phyloP scores from a whole-genome alignment of 352 stramenopile genomes.

The Vaucheria bursata region DNA sequence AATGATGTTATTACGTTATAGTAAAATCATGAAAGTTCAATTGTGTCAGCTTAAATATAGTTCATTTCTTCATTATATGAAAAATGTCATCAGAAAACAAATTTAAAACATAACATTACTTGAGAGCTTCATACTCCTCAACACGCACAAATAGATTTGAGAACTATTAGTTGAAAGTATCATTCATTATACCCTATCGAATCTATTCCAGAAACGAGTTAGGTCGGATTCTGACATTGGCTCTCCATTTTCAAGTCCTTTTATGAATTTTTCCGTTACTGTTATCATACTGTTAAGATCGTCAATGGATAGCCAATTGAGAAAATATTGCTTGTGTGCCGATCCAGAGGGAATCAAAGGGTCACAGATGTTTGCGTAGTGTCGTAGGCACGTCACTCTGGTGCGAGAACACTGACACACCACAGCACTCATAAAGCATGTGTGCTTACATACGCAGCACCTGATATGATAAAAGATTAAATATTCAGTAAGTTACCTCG shows the following conservation, averaged over 20 bases:
- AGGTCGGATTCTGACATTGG: background rate
- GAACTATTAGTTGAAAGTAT: no score
- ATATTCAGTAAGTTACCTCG: no score
- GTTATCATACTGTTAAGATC: background rate
- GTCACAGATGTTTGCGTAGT: conserved; percentile 49
- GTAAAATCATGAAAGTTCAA: no score
- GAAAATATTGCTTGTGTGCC: background rate
- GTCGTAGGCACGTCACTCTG: conserved; percentile 61
- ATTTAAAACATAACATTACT: no score
- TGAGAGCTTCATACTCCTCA: no score
- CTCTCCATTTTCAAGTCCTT: background rate
- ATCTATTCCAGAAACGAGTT: background rate
- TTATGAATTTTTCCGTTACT: background rate
- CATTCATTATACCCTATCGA: background rate
- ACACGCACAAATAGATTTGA: no score
- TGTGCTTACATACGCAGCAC: conserved; percentile 68
- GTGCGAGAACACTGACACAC: conserved; percentile 63
- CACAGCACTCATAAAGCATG: conserved; percentile 70
- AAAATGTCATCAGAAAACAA: no score
- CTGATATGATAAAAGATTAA: no score
- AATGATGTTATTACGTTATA: no score
- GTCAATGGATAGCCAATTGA: background rate
- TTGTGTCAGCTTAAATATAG: no score
- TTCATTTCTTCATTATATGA: no score
- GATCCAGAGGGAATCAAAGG: background rate